These are phyloP conservation scores for Russula olivacea DNA, from an alignment of 768 basidiomycete species.

Conservation along the genomic window DNA sequence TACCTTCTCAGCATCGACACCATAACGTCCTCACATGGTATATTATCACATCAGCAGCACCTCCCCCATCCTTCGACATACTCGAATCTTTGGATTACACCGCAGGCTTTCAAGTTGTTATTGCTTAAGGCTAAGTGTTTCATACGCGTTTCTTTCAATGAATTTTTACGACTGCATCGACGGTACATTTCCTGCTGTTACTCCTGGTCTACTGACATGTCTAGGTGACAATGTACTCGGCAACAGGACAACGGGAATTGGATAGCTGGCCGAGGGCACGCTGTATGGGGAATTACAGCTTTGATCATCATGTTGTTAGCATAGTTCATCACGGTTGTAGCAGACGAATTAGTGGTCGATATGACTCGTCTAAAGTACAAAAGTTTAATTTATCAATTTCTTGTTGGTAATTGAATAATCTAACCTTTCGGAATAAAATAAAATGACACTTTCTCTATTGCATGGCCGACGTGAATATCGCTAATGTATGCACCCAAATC, in stretches of 20 bases:
- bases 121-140: slow-evolving; percentile 22
- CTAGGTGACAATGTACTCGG: slow-evolving; percentile 4
- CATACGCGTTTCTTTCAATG: slow-evolving; percentile 5
- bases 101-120: neutral
- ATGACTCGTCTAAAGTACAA: neutral
- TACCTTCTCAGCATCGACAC: neutral
- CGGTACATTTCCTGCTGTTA: slow-evolving; percentile 11
- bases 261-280: neutral
- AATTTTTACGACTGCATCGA: neutral
- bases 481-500: slow-evolving; percentile 55
- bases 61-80: neutral
- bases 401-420: neutral
- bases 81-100: neutral
- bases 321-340: neutral
- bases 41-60: slow-evolving; percentile 1
- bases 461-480: slow-evolving; percentile 64
- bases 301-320: neutral
- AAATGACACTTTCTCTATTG: neutral
- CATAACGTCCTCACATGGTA: neutral
- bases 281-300: neutral
- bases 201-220: slow-evolving; percentile 15
- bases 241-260: neutral
- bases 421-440: neutral
- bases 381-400: slow-evolving; percentile 10
- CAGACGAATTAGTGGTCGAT: no score